Conservation (phyloP, 768 basidiomycete species). For the Pleurotus platypus region DNA sequence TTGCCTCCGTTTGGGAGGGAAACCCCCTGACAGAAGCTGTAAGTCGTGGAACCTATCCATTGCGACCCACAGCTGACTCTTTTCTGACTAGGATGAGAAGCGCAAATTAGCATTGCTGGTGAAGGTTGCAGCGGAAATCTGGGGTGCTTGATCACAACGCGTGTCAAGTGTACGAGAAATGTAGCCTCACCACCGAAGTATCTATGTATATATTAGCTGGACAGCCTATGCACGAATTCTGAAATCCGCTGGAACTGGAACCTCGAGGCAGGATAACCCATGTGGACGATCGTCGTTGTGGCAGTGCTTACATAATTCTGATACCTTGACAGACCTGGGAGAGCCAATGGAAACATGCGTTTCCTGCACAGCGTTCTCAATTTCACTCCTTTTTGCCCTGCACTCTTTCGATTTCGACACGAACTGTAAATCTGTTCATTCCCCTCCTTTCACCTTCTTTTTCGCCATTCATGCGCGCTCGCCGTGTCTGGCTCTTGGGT, state of each 20-base stretch:
- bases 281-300: too few relatives aligned
- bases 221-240: too few relatives aligned
- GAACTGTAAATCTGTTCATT: slow-evolving; percentile 5
- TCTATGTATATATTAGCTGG: too few relatives aligned
- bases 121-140: slow-evolving; percentile 43
- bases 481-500: neutral
- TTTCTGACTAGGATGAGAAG: slow-evolving; percentile 37
- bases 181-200: too few relatives aligned
- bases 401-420: neutral
- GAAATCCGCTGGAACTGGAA: neutral
- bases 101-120: slow-evolving; percentile 44
- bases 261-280: too few relatives aligned
- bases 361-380: neutral
- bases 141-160: slow-evolving; percentile 21
- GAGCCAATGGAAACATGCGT: neutral
- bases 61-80: neutral
- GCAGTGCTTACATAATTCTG: neutral
- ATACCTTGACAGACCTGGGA: neutral
- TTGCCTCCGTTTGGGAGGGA: slow-evolving; percentile 56
- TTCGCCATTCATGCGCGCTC: slow-evolving; percentile 15
- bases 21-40: slow-evolving; percentile 52
- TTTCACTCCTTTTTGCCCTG: neutral
- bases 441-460: slow-evolving; percentile 10
- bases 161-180: too few relatives aligned
- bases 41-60: slow-evolving; percentile 7